phyloP scores from a whole-genome alignment of 2,329 filamentous ascomycete genomes.

The Aspergillus sp. region DNA sequence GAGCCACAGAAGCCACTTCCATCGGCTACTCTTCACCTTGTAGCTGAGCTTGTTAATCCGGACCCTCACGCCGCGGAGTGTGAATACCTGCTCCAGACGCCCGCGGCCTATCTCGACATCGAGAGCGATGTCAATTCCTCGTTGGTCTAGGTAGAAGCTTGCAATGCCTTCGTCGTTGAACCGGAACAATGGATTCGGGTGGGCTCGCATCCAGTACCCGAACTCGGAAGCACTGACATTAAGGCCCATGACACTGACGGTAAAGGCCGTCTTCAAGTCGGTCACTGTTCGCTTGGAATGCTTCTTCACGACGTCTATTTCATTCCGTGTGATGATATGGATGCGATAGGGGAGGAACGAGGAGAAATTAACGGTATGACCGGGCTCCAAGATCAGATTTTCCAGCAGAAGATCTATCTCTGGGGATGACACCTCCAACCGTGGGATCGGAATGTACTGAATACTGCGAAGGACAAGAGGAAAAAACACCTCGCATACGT shows the following conservation, averaged over 20 bases:
- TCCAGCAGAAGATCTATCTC: conserved; percentile 83
- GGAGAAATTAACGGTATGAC: conserved; percentile 75
- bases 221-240: conserved; percentile 82
- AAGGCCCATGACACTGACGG: conserved; percentile 76
- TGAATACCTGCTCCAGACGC: conserved; percentile 74
- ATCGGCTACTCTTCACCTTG: conserved; percentile 65
- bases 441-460: conserved; percentile 85
- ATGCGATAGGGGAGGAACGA: conserved; percentile 87
- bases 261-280: conserved; percentile 67
- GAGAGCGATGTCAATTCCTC: conserved; percentile 80
- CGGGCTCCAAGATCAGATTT: conserved; percentile 86
- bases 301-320: conserved; percentile 79
- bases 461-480: conserved; percentile 73
- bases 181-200: conserved; percentile 66
- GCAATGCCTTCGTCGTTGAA: conserved; percentile 81
- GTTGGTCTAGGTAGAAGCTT: conserved; percentile 79
- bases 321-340: conserved; percentile 78
- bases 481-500: conserved; percentile 75
- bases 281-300: conserved; percentile 65
- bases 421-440: conserved; percentile 81
- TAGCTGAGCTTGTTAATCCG: conserved; percentile 86
- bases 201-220: conserved; percentile 83
- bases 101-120: conserved; percentile 81
- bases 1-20: conserved; percentile 75
- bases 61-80: conserved; percentile 71